phyloP scores from a whole-genome alignment of 176 grass and related monocot genomes.

The Puccinellia tenuiflora region DNA sequence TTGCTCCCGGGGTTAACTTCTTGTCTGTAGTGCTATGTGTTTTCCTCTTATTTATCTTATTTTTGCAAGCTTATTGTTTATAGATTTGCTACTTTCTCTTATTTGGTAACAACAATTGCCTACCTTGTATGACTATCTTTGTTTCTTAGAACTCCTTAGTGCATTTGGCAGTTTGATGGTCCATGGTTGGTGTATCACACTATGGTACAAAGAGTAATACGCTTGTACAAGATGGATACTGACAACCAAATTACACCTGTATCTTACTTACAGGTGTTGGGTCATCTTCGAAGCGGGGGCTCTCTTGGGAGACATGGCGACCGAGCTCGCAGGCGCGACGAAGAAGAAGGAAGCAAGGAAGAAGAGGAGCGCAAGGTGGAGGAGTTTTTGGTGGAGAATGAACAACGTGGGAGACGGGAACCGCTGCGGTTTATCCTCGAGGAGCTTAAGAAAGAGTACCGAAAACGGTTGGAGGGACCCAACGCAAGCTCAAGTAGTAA shows the following conservation, averaged over 20 bases:
- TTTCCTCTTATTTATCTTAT: not conserved
- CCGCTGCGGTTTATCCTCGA: too few relatives aligned
- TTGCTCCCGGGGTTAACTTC: not conserved
- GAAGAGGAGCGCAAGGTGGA: too few relatives aligned
- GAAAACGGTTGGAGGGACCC: constrained; percentile 30
- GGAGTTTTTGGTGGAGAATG: too few relatives aligned
- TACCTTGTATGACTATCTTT: not conserved
- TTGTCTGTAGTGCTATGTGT: not conserved
- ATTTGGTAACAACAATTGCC: not conserved
- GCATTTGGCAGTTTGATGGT: not conserved
- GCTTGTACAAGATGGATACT: not conserved
- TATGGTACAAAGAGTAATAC: not conserved
- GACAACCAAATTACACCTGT: not conserved
- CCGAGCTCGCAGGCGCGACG: too few relatives aligned
- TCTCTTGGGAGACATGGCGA: too few relatives aligned
- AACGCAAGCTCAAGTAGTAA: constrained; percentile 36
- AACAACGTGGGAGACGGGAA: too few relatives aligned
- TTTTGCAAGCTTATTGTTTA: not conserved
- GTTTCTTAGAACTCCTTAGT: not conserved
- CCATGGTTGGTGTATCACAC: not conserved
- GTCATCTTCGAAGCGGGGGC: too few relatives aligned
- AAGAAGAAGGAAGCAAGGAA: too few relatives aligned
- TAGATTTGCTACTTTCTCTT: not conserved
- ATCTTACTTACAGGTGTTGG: constrained; percentile 51
- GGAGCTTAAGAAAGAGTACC: constrained; percentile 65